Evolutionary conservation across 2,329 filamentous ascomycete species (phyloP).

Genomic region (Tolypocladium guangdongense): DNA sequence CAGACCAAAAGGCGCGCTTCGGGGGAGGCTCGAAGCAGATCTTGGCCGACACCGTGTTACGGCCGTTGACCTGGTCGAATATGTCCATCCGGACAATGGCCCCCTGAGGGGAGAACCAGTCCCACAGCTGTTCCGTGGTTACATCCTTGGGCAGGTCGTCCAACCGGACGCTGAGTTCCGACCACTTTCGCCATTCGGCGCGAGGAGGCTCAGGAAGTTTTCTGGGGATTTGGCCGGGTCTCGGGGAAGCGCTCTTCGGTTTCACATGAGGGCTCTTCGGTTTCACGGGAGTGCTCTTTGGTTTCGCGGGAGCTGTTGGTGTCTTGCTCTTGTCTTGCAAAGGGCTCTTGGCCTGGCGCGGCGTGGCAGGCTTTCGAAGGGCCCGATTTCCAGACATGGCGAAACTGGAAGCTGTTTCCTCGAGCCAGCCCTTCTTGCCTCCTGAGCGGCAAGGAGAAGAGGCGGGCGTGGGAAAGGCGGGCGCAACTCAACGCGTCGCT

Average conservation of each 20-base stretch:
- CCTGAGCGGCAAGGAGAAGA: neutral
- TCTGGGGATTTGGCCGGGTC: neutral
- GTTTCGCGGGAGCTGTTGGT: neutral
- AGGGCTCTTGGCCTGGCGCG: neutral
- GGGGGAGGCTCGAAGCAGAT: slow-evolving; percentile 51
- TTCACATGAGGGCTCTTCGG: neutral
- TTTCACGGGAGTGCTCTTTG: neutral
- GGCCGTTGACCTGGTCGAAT: slow-evolving; percentile 22
- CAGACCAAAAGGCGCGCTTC: slow-evolving; percentile 37
- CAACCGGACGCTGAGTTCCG: slow-evolving; percentile 20
- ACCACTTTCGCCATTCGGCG: slow-evolving; percentile 21
- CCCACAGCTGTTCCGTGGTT: slow-evolving; percentile 35
- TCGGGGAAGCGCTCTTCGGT: neutral
- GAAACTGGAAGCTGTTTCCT: neutral
- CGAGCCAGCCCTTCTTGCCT: neutral
- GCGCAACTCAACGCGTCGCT: neutral
- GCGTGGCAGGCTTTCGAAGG: neutral
- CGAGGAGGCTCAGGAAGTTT: neutral
- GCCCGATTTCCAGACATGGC: neutral
- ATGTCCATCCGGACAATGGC: slow-evolving; percentile 46
- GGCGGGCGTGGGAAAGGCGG: too few relatives aligned
- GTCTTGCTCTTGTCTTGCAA: neutral
- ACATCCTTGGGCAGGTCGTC: slow-evolving; percentile 22
- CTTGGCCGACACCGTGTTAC: slow-evolving; percentile 20
- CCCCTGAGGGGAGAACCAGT: slow-evolving; percentile 40